Evolutionary conservation across 768 basidiomycete species (phyloP).

Genomic region (Leccinum rimulosum): DNA sequence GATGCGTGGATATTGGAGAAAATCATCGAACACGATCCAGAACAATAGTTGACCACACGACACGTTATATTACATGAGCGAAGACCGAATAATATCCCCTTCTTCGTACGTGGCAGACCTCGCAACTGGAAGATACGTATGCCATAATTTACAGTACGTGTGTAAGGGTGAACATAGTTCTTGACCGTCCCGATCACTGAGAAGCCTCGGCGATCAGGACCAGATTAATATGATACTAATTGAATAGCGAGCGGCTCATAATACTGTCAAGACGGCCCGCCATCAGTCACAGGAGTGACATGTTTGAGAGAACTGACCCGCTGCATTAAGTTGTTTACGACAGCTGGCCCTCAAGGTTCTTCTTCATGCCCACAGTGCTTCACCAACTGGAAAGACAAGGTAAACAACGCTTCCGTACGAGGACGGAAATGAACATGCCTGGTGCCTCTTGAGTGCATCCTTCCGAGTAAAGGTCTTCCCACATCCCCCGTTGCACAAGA

Average conservation of each 20-base stretch:
- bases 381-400: slow-evolving; percentile 51
- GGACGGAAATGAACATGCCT: slow-evolving; percentile 45
- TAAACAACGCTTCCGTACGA: slow-evolving; percentile 14
- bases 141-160: slow-evolving; percentile 31
- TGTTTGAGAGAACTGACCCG: slow-evolving; percentile 14
- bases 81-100: slow-evolving; percentile 5
- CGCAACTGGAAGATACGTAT: slow-evolving; percentile 16
- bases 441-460: slow-evolving; percentile 83
- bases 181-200: slow-evolving; percentile 9
- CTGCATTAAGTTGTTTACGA: slow-evolving; percentile 16
- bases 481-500: slow-evolving; percentile 78
- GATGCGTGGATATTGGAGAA: slow-evolving; percentile 88
- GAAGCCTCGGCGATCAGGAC: slow-evolving; percentile 17
- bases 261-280: slow-evolving; percentile 13
- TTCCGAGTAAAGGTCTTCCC: slow-evolving; percentile 87
- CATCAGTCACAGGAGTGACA: slow-evolving; percentile 21
- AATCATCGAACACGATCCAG: slow-evolving; percentile 35
- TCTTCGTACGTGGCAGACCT: slow-evolving; percentile 15
- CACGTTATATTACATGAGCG: slow-evolving; percentile 26
- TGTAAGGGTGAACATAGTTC: slow-evolving; percentile 24
- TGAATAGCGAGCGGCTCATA: slow-evolving; percentile 19
- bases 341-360: slow-evolving; percentile 30
- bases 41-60: slow-evolving; percentile 23
- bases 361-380: slow-evolving; percentile 77
- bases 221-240: slow-evolving; percentile 25